Conservation (phyloP, 176 grass and related monocot species). For the Themeda triandra region DNA sequence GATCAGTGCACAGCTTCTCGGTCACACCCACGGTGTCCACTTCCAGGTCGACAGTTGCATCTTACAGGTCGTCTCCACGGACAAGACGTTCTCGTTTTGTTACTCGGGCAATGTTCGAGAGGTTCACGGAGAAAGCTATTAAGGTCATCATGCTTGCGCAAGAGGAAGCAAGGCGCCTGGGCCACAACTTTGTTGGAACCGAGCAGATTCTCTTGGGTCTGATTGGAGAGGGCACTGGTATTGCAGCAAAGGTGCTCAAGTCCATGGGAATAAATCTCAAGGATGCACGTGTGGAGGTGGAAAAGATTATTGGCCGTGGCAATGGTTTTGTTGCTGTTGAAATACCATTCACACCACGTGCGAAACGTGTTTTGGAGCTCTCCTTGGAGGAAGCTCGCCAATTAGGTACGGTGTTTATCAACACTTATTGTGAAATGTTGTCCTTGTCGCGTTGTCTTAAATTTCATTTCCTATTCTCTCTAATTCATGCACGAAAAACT, state of each 20-base stretch:
- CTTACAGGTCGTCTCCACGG: conserved; percentile 37
- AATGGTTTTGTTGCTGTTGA: conserved; percentile 93
- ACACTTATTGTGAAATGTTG: not conserved
- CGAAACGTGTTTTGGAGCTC: conserved; percentile 84
- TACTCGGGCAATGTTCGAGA: conserved; percentile 75
- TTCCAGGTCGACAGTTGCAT: conserved; percentile 39
- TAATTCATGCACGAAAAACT: not conserved
- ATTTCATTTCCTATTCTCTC: not conserved
- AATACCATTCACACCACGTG: conserved; percentile 92
- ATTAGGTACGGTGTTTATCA: conserved; percentile 49
- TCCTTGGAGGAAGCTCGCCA: conserved; percentile 91
- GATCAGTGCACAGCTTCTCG: conserved; percentile 45
- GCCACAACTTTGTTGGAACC: conserved; percentile 91
- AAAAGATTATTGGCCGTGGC: conserved; percentile 91
- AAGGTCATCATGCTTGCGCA: conserved; percentile 97
- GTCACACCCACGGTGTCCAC: conserved; percentile 7
- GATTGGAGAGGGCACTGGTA: conserved; percentile 87
- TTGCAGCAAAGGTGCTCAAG: conserved; percentile 97
- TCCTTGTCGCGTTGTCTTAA: not conserved
- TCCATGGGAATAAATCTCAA: conserved; percentile 99
- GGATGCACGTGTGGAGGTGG: conserved; percentile 92
- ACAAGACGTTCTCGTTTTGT: conserved; percentile 34
- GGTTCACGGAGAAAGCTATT: conserved; percentile 92
- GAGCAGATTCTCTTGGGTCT: conserved; percentile 92
- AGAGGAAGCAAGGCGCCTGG: conserved; percentile 88